Evolutionary conservation across 306 rosid species (phyloP), one percentile per base, ranked within the genome.

Genomic region (Herpetospermum pedunculosum): DNA sequence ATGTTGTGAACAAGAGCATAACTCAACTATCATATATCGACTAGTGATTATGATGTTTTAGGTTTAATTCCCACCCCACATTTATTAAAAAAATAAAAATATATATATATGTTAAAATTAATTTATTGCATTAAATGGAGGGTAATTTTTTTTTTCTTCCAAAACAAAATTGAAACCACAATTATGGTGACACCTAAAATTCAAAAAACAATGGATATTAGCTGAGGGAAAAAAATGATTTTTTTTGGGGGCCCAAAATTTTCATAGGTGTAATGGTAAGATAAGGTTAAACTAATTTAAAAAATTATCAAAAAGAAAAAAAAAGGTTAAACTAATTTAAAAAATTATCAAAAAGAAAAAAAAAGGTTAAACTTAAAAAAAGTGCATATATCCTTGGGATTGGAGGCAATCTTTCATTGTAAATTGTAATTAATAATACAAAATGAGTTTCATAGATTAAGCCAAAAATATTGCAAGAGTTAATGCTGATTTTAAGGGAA

Each of bases 401-500:
- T 69, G 16, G 73, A 44, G 55, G 55, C 38, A 41, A 69, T 44
- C 49, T 44, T 41, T 69, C 54, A 40, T 69, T 69, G 55, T 23
- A 43, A 63, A 63, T 63, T 63, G 48, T 37, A 63, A 35, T 63
- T 63, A 35, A 43, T 44, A 5, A 15, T 69, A 15, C 73, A 68
- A 68, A 23, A 21, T 13, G 14, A 40, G 50, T 40, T 67, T 67
- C 32, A 40, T 6, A 40, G 72, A 23, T 40, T 65, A 65, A 49
- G 30, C 30, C 18, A 64, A 64, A 38, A 19, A 38, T n/a, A 65
- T 23, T 67, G 72, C 52, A 67, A 67, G 72, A 40, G 35, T 67
- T 67, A 44, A 25, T 69, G 73, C 55, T 44, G 73, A 69, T 69
- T 69, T 69, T 69, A 69, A 69, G 73, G 73, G 73, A 69, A 44